Conservation (phyloP, 805 yeast species). For the Candida schatavii region DNA sequence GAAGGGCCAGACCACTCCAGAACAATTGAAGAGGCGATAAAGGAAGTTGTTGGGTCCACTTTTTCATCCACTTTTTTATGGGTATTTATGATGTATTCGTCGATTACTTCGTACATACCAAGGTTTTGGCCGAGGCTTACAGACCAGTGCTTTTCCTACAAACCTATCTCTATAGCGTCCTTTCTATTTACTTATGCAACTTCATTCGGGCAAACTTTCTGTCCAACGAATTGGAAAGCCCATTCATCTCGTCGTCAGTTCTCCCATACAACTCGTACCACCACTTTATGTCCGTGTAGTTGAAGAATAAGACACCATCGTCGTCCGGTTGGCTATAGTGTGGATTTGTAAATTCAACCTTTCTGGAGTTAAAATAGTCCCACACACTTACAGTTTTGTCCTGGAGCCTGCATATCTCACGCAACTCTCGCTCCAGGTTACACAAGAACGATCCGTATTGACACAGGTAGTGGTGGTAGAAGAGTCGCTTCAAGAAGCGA, state of each 20-base stretch:
- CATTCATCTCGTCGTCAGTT: slow-evolving; percentile 54
- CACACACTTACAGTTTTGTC: slow-evolving; percentile 74
- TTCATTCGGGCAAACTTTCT: slow-evolving; percentile 41
- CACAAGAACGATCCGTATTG: slow-evolving; percentile 90
- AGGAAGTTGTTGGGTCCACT: too few species aligned
- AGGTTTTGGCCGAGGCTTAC: too few species aligned
- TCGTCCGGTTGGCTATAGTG: slow-evolving; percentile 31
- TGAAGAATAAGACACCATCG: slow-evolving; percentile 55
- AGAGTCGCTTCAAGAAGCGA: slow-evolving; percentile 74
- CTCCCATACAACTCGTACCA: slow-evolving; percentile 88
- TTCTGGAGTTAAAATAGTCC: slow-evolving; percentile 86
- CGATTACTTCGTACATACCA: too few species aligned
- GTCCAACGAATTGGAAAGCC: slow-evolving; percentile 37
- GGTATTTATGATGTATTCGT: too few species aligned
- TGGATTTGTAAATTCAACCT: slow-evolving; percentile 62
- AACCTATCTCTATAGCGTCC: too few species aligned
- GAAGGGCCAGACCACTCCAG: too few species aligned
- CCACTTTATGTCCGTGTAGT: slow-evolving; percentile 66
- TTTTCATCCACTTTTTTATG: too few species aligned
- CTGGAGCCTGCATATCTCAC: slow-evolving; percentile 32
- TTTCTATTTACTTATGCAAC: slow-evolving; percentile 6
- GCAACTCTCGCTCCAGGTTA: slow-evolving; percentile 65
- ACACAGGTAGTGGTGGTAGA: slow-evolving; percentile 88
- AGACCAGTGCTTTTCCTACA: too few species aligned
- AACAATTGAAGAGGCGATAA: too few species aligned